Evolutionary conservation across 1,284 basidiomycete genomes (phyloP), one percentile per base, ranked within the genome.

Genomic region (Naganishia liquefaciens): DNA sequence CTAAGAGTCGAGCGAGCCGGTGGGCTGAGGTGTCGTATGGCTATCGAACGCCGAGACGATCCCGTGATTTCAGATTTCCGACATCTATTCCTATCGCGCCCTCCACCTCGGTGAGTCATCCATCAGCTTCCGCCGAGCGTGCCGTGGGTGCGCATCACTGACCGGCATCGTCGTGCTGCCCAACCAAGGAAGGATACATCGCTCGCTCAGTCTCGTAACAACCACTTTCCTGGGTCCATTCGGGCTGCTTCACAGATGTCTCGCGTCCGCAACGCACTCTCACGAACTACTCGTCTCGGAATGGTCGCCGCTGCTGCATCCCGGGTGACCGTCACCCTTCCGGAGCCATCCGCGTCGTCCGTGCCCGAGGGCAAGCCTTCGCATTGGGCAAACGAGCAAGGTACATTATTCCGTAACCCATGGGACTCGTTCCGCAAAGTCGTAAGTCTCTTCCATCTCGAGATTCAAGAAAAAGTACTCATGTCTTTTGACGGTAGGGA

Each of bases 321-420:
- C 46, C 30, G 57, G n/a, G 37, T 60, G 19, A 25, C 30, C 46
- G 57, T 60, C 30, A 37, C 57, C 7, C 46, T 60, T 33, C 57
- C 57, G 5, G 57, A 60, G 1, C 42, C 57, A 13, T 15, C 19
- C 7, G 15, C 57, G 21, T 5, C 46, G 5, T 17, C 33, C 10
- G n/a, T 40, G 7, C 15, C 55, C 3, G 21, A 9, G 13, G 57
- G 49, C 5, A 50, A 50, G 43, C 57, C 57, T 15, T 40, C 30
- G 47, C 77, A 78, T 62, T 78, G 77, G 77, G 69, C 66, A 6
- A 72, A 75, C 53, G 71, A 72, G 46, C 61, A 64, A 11, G 73
- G 72, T 0, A 74, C 70, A 13, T 54, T 68, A 47, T 83, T 83
- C 66, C 57, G 63, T 49, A 82, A 82, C 63, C 82, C 82, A 30